These are phyloP conservation scores for Cordyceps cicadae DNA, from an alignment of 2,329 filamentous ascomycete genomes.

Conservation along the genomic window DNA sequence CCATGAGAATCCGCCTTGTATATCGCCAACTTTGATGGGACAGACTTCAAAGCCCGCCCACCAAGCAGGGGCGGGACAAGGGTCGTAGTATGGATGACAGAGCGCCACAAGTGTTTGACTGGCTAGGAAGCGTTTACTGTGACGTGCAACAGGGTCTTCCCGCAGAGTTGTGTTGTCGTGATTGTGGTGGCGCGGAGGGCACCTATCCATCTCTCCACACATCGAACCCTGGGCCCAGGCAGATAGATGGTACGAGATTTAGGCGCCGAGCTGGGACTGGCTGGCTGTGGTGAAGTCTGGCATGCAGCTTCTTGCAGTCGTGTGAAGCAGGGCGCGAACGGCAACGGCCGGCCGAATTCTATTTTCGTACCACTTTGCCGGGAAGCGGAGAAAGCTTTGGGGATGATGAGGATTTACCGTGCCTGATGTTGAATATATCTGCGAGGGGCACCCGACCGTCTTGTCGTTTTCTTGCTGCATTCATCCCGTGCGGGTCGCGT, in stretches of 20 bases:
- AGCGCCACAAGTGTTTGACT: background rate
- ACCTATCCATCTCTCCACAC: background rate
- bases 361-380: background rate
- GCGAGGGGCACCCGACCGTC: background rate
- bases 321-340: background rate
- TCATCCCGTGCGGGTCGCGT: background rate
- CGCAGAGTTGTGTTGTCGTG: background rate
- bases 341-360: background rate
- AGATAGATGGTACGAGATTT: background rate
- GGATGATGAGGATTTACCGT: background rate
- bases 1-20: no score
- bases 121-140: background rate
- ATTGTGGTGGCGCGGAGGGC: no score
- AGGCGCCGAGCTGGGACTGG: constrained; percentile 3
- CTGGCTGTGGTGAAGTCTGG: background rate
- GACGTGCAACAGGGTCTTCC: background rate
- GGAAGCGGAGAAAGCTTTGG: no score
- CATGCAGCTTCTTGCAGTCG: background rate
- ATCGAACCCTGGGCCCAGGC: background rate
- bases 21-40: background rate
- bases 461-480: background rate
- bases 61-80: background rate
- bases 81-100: background rate
- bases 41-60: background rate
- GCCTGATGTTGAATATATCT: background rate